Evolutionary conservation across 2,329 filamentous ascomycete species (phyloP), one percentile per base, ranked within the genome.

Genomic region (Sclerotinia spermophila): DNA sequence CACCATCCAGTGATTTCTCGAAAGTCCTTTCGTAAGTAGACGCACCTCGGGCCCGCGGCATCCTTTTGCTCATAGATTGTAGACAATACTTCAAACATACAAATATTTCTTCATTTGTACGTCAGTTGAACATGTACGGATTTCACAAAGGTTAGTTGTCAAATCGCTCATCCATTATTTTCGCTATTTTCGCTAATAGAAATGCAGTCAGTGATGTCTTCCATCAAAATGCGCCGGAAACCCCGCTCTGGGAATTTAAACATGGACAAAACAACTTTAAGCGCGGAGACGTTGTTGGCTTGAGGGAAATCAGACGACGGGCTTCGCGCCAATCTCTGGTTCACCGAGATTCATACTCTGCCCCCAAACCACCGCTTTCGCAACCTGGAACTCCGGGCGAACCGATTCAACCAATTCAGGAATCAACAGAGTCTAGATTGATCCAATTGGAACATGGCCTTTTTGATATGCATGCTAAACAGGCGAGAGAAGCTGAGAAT

Each of bases 21-120:
- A 98, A 97, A 86, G 96, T 98, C 68, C 85, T 99, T 79, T 93
- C 96, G 95, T 97, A 87, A 81, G 92, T 89, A 60, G 72, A 40
- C 75, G 30, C 45, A n/a, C 51, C 30, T 44, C 42, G 59, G 60
- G 35, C 67, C n/a, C n/a, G n/a, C n/a, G 51, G 45, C n/a, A 53
- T 48, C 48, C 61, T 45, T 45, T 71, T 55, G 60, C 75, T 74
- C 69, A 75, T 67, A 68, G 71, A 58, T 58, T 72, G 65, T 75
- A 97, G 95, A 69, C 94, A 97, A 88, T 99, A 99, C 80, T 99
- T 99, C 81, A 99, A 99, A 79, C 96, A 99, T 80, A 99, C 95
- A 76, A 99, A 99, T 79, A 97, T 98, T 72, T 98, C 96, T 17
- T 98, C 96, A 1, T 99, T 99, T 80, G 96, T 99, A 65, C 89